Conservation (phyloP, 768 basidiomycete species). For the Agaricus blazei region DNA sequence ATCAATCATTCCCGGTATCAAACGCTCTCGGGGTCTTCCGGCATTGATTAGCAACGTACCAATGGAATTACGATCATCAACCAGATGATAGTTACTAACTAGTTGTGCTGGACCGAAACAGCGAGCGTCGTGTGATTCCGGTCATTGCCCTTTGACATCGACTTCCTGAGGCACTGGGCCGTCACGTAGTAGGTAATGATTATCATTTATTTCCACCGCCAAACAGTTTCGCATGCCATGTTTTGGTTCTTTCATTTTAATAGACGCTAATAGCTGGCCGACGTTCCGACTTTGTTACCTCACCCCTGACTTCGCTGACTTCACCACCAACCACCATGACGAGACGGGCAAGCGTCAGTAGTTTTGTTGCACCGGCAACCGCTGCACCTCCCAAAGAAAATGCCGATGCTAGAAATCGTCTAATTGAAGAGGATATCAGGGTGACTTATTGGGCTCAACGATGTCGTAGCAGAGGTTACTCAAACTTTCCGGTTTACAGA, state of each 20-base stretch:
- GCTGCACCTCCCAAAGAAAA: constrained; percentile 7
- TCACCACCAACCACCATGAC: not conserved
- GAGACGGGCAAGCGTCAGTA: constrained; percentile 4
- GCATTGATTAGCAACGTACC: too few relatives aligned
- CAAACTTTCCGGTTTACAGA: constrained; percentile 4
- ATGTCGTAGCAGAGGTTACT: not conserved
- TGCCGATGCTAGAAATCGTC: constrained; percentile 6
- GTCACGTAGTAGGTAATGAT: too few relatives aligned
- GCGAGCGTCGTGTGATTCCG: not conserved
- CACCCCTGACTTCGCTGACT: not conserved
- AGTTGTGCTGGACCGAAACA: not conserved
- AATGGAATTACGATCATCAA: too few relatives aligned
- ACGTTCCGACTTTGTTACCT: not conserved
- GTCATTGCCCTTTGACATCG: too few relatives aligned
- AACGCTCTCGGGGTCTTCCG: too few relatives aligned
- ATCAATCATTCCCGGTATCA: too few relatives aligned
- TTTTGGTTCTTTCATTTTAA: constrained; percentile 2
- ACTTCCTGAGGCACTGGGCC: too few relatives aligned
- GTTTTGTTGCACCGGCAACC: not conserved
- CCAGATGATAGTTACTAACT: too few relatives aligned
- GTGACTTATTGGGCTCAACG: not conserved
- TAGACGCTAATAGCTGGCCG: not conserved
- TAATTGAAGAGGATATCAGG: constrained; percentile 15
- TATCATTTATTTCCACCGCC: too few relatives aligned
- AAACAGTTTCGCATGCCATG: not conserved